These are phyloP conservation scores for Cordyceps cicadae DNA, from an alignment of 2,329 filamentous ascomycete species.

Conservation along the genomic window DNA sequence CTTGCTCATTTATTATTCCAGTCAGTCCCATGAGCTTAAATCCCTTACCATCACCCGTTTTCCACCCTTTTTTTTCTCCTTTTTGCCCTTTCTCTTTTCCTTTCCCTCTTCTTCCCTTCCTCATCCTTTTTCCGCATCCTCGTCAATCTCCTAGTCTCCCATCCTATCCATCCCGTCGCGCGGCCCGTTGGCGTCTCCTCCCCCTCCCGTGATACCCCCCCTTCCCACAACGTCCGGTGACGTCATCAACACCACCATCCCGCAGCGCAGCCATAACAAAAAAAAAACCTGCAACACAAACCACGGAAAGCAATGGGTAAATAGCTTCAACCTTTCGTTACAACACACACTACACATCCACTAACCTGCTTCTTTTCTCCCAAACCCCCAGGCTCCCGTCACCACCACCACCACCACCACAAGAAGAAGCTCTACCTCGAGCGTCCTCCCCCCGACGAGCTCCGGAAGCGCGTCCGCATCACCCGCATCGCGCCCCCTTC, in stretches of 20 bases:
- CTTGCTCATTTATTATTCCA: not conserved
- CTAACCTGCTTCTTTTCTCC: not conserved
- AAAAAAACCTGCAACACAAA: not conserved
- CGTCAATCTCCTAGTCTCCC: not conserved
- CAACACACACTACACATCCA: not conserved
- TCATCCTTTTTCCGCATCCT: not conserved
- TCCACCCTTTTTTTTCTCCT: not conserved
- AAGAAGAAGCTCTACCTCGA: constrained; percentile 38
- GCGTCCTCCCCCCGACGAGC: constrained; percentile 31
- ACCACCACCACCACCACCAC: constrained; percentile 11
- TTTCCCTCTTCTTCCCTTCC: not conserved
- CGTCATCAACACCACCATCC: not conserved
- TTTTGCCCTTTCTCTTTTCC: not conserved
- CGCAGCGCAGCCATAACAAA: not conserved
- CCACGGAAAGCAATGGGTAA: constrained; percentile 20
- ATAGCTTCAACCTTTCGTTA: not conserved
- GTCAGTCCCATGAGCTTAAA: not conserved
- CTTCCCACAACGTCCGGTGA: not conserved
- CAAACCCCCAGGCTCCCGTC: not conserved
- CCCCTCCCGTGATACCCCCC: not conserved
- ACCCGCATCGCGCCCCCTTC: constrained; percentile 31
- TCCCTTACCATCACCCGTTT: not conserved
- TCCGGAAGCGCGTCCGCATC: constrained; percentile 27
- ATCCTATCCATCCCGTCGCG: not conserved
- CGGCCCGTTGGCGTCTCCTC: not conserved